Base-by-base conservation (phyloP, 78 protist species). In the Diacronema lutheri region DNA sequence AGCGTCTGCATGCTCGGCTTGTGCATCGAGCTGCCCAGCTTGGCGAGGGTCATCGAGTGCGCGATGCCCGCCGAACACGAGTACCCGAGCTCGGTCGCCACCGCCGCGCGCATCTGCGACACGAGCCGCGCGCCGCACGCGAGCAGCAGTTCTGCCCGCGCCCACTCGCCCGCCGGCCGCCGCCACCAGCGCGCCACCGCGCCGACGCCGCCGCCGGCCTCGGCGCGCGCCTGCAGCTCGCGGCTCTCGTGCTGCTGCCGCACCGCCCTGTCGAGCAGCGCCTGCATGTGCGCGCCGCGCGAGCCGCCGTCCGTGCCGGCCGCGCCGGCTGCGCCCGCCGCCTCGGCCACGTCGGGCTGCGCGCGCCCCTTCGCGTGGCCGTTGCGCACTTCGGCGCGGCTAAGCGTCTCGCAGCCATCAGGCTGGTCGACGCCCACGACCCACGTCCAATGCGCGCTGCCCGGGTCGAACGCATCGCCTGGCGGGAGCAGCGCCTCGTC, bases 1-100 rank as follows among this genome's bases (percentile, higher is more conserved):
- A 71, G 11, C 4, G 88, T 85, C 74, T 85, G 88, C 82, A 69
- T 72, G 64, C 46, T 19, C 19, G 88, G 88, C 44, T 85, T 85
- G 73, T 85, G 82, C 72, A 85, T 44, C 68, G 81, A 81, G 44
- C 77, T 29, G 25, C 79, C 60, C 40, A 85, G 69, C 61, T 85
- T 85, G 57, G 88, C 88, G 31, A 85, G 83, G 38, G 64, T 21
- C 88, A 69, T 72, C 40, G 46, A 40, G 50, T 31, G 31, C 12
- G 85, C 55, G 37, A 85, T 61, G 31, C 88, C 88, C 33, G 85
- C 88, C 0, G 72, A 46, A 74, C 85, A 76, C 4, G 88, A 61
- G 74, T 40, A 85, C 35, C 88, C 82, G 29, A 31, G 44, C 40
- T 73, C 60, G 40, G 29, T 20, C 25, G 31, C 1, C 56, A 85